Evolutionary conservation across 2,329 filamentous ascomycete species (phyloP), one percentile per base, ranked within the genome.

Genomic region (Colletotrichum cordylinicola): DNA sequence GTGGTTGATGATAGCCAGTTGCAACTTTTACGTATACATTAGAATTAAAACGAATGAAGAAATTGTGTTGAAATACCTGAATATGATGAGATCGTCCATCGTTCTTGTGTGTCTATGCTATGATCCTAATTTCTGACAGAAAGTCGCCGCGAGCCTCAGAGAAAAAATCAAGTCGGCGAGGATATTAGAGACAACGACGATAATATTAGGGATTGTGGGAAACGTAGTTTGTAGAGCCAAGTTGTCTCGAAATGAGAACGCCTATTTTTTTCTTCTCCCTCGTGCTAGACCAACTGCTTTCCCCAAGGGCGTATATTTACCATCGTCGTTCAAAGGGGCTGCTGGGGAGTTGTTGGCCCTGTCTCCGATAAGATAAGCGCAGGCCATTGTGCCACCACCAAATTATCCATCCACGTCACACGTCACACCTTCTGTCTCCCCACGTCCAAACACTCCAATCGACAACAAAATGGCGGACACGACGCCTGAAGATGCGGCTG

Each of bases 401-500:
- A 64, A 64, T 56, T 67, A 58, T 66, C 72, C 66, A 64, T 76
- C 35, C 35, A 69, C 21, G 31, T 21, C 31, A 76, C 62, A 72
- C 77, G 66, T 77, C 76, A 76, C 73, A 62, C 52, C 52, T 27
- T n/a, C 52, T 8, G 4, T 27, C 73, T 70, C 64, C 21, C 67
- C 69, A 68, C 72, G 55, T 18, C 13, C 35, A 48, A 70, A 31
- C 52, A 70, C 29, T 62, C 70, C 39, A 52, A 66, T 73, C 24
- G n/a, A 21, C 64, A 77, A 4, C 64, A 78, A 33, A 60, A 89
- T 89, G 88, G 82, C 85, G 7, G 86, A 89, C 58, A 18, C 74
- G 27, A 83, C 82, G 16, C 80, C 84, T n/a, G 86, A 88, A 64
- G 88, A 90, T 75, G 87, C 87, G 2, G 88, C 88, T 3, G 86